These are phyloP conservation scores for Lentinula novae-zelandiae DNA, from an alignment of 1,284 basidiomycete genomes.

Conservation along the genomic window DNA sequence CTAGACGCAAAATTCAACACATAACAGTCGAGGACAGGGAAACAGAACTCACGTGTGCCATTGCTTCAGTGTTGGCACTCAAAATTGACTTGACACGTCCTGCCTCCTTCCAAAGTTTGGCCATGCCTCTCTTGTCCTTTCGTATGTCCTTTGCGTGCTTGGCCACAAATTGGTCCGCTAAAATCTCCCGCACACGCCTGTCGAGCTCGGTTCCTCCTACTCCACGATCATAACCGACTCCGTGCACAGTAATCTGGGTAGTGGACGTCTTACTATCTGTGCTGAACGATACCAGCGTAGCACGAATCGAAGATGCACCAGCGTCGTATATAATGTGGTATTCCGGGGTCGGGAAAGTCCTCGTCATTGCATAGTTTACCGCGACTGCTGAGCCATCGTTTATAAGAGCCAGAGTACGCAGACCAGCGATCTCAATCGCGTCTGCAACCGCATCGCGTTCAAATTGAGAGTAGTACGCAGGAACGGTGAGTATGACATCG, in stretches of 20 bases:
- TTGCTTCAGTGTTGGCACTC: constrained; percentile 87
- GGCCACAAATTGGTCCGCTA: constrained; percentile 73
- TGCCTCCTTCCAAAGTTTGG: constrained; percentile 93
- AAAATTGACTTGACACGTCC: constrained; percentile 89
- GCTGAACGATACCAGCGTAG: constrained; percentile 82
- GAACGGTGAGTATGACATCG: constrained; percentile 85
- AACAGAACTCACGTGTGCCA: constrained; percentile 51
- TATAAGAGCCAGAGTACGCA: constrained; percentile 81
- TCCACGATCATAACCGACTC: constrained; percentile 78
- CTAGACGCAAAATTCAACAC: constrained; percentile 28
- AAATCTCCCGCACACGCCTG: constrained; percentile 76
- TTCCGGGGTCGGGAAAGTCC: constrained; percentile 79
- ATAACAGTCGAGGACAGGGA: constrained; percentile 7
- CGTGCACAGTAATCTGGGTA: constrained; percentile 74
- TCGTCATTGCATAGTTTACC: constrained; percentile 95
- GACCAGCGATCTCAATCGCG: constrained; percentile 86
- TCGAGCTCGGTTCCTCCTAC: constrained; percentile 86
- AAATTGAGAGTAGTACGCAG: constrained; percentile 82
- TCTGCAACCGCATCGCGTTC: constrained; percentile 89
- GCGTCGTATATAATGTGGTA: constrained; percentile 94
- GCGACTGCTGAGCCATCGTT: constrained; percentile 93
- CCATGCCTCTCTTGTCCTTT: constrained; percentile 83
- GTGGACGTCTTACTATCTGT: constrained; percentile 56
- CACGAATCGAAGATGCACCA: constrained; percentile 84
- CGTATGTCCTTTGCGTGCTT: constrained; percentile 64